A percentile compares a stretch with the other conserved stretches of the same genome.
phyloP scores from a whole-genome alignment of 139 green algal species.

The Chlamydomonas applanata region DNA sequence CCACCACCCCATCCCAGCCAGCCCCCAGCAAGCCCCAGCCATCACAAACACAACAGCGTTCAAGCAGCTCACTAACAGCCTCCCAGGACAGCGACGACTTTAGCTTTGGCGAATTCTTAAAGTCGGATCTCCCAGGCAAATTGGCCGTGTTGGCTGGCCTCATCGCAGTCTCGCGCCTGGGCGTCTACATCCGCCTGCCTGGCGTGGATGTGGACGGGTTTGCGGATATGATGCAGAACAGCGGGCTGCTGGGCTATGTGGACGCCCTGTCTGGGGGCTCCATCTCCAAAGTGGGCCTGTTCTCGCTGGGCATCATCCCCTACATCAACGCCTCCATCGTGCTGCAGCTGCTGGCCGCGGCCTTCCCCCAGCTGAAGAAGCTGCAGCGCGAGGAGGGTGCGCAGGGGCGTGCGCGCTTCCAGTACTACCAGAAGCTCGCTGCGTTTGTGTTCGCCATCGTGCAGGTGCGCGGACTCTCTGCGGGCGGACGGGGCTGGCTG shows the following conservation, averaged over 20 bases:
- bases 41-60: slow-evolving; percentile 1
- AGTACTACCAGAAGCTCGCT: slow-evolving; percentile 88
- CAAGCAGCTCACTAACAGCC: not conserved
- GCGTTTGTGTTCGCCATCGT: slow-evolving; percentile 87
- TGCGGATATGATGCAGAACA: slow-evolving; percentile 58
- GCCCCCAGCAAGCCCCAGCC: slow-evolving; percentile 5
- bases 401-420: slow-evolving; percentile 78
- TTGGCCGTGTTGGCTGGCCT: slow-evolving; percentile 75
- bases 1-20: not conserved
- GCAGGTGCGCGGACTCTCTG: slow-evolving; percentile 45
- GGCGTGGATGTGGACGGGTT: slow-evolving; percentile 90
- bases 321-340: slow-evolving; percentile 99
- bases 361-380: slow-evolving; percentile 91
- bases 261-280: slow-evolving; percentile 86
- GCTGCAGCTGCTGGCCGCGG: slow-evolving; percentile 84
- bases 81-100: slow-evolving; percentile 35
- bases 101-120: slow-evolving; percentile 58
- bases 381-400: slow-evolving; percentile 95
- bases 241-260: slow-evolving; percentile 89
- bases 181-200: slow-evolving; percentile 92
- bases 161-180: slow-evolving; percentile 83
- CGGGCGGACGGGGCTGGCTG: no score
- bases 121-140: slow-evolving; percentile 77
- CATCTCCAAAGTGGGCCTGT: slow-evolving; percentile 87
- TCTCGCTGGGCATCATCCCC: slow-evolving; percentile 98